Base-by-base conservation (phyloP, 192 early-diverging fungal genomes). In the Coemansia sp. region DNA sequence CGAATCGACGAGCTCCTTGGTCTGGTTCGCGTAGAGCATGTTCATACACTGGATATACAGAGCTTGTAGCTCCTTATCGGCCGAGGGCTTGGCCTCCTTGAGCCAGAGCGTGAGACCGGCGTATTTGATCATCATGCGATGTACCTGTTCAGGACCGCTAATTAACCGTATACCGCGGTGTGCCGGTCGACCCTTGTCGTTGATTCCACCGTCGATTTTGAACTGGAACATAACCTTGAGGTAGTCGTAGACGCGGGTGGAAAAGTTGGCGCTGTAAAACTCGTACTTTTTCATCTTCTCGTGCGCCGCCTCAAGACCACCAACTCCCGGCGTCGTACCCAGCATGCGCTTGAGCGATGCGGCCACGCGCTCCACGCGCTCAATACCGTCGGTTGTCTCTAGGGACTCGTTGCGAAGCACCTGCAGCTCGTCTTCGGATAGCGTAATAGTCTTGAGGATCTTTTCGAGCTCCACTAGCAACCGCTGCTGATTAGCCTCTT, bases 401-500 rank as follows among this genome's bases (percentile, higher is more conserved):
- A 94, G 70, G 1, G 90, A 84, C 63, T 90, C 90, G 51, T 90
- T 86, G 63, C 87, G 87, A 12, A 94, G 84, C 3, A 85, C 85
- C 22, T 89, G 86, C 6, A 92, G 74, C 31, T 86, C 87, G 57
- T 86, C 73, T 43, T 89, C 85, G 0, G 91, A 86, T 38, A 92
- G 79, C 6, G 87, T 88, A 33, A 91, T 92, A 7, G 87, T 85
- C 27, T 83, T 75, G 72, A 97, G 74, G 22, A 98, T 79, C 34
- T 85, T 87, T 62, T 97, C 94, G 13, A 99, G 84, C 75, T 98
- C 96, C n/a, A 75, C 79, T 12, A 97, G 80, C 38, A 99, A 78
- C 29, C 86, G 86, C 38, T 94, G 91, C 71, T 99, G 97, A 76
- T 98, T 99, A 15, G 85, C 85, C 12, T 95, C 93, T 47, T 94